Evolutionary conservation across 768 basidiomycete species (phyloP).

Genomic region (Kwoniella sp.): DNA sequence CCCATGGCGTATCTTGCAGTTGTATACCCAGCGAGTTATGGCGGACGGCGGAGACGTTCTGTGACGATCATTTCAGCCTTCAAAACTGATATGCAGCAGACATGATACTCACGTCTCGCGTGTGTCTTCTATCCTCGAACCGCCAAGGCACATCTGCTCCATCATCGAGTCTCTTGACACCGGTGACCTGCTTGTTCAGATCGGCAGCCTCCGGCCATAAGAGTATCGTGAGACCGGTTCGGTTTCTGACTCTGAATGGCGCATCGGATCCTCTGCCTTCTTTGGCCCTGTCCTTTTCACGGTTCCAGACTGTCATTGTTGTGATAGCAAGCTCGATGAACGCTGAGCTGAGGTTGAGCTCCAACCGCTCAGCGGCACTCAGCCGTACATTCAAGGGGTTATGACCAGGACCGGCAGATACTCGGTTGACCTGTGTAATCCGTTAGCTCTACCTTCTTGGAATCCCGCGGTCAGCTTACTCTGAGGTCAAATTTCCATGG

Average conservation of each 20-base stretch:
- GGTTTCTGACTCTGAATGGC: constrained; percentile 88
- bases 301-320: constrained; percentile 71
- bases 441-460: constrained; percentile 6
- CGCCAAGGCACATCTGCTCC: constrained; percentile 87
- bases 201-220: constrained; percentile 82
- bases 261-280: constrained; percentile 85
- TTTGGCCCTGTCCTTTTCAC: constrained; percentile 71
- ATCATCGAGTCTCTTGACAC: constrained; percentile 66
- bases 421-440: constrained; percentile 28
- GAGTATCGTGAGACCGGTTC: constrained; percentile 80
- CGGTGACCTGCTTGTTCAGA: constrained; percentile 60
- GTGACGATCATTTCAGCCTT: neutral
- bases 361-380: constrained; percentile 77
- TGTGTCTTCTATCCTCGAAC: constrained; percentile 92
- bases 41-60: constrained; percentile 69
- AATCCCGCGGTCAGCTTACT: constrained; percentile 57
- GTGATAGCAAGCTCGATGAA: constrained; percentile 84
- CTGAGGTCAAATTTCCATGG: constrained; percentile 86
- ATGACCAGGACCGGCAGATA: constrained; percentile 40
- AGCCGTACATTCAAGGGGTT: constrained; percentile 64
- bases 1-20: constrained; percentile 84
- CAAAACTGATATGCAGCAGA: neutral
- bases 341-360: constrained; percentile 86
- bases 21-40: constrained; percentile 86
- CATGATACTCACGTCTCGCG: constrained; percentile 74